Evolutionary conservation across 345 rosid species (phyloP), one percentile per base, ranked within the genome.

Genomic region (Eucalyptus decipiens): DNA sequence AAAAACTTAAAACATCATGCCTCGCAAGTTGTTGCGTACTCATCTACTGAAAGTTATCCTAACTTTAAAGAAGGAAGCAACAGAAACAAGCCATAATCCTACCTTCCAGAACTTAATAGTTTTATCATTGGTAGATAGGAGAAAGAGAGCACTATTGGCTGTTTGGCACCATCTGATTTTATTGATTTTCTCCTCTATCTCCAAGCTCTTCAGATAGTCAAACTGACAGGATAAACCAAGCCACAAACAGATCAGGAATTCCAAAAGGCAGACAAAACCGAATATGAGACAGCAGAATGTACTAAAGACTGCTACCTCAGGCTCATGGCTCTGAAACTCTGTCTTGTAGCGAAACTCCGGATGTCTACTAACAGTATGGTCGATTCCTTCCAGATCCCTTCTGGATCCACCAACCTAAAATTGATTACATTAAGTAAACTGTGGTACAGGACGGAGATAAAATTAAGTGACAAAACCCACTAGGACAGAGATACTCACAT

Each of bases 91-190:
- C 60, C 30, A 72, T 48, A 56, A 89, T 87, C 91, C 54, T 93
- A 98, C 99, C 99, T 97, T 98, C 99, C 99, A 98, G 91, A 94
- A 97, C 93, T 98, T 98, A 87, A 98, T 98, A 80, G 99, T 98
- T 92, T 98, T 98, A 91, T 98, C 99, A 92, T 98, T 98, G 86
- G 99, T 96, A 72, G 99, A 98, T 87, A 98, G 94, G 88, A 98
- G 99, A 93, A 96, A 98, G 87, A 97, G 92, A 86, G 99, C 97
- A 91, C 99, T 94, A 83, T 94, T 97, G 86, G 99, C 97, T 85
- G 95, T 93, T 91, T 97, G 99, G 92, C 99, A 98, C 99, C 99
- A 98, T 92, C 99, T 94, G 92, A 98, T 98, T 94, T 98, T 98
- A 95, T 97, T 98, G 89, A 98, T 97, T 95, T 98, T 98, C 93